These are phyloP conservation scores for Microthyrium microscopicum DNA, from an alignment of 2,329 filamentous ascomycete genomes.

Conservation along the genomic window DNA sequence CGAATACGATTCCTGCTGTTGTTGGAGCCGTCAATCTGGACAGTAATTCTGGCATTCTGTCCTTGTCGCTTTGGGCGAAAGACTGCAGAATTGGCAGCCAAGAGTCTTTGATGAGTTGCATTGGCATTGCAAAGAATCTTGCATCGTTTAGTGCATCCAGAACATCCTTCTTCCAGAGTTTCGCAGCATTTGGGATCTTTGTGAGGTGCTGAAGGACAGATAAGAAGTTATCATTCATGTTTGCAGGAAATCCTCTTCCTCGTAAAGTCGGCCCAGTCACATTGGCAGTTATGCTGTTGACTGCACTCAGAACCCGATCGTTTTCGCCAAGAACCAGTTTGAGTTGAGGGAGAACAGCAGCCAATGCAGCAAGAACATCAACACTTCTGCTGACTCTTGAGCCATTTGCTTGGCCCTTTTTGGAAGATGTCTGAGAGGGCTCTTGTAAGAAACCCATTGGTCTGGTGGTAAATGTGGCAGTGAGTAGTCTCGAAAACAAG, in stretches of 20 bases:
- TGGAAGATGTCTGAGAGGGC: constrained; percentile 18
- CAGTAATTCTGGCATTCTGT: constrained; percentile 67
- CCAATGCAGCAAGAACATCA: constrained; percentile 51
- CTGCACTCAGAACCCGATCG: constrained; percentile 65
- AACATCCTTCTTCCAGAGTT: constrained; percentile 85
- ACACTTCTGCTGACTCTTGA: too few species aligned
- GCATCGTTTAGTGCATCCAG: constrained; percentile 81
- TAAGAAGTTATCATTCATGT: constrained; percentile 55
- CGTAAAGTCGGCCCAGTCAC: constrained; percentile 69
- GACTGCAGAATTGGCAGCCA: constrained; percentile 78
- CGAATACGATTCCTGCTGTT: constrained; percentile 92
- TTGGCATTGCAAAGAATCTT: constrained; percentile 60
- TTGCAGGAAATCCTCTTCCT: constrained; percentile 74
- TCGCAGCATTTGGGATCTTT: constrained; percentile 63
- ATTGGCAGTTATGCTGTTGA: constrained; percentile 65
- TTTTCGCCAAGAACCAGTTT: constrained; percentile 69
- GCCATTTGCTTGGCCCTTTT: constrained; percentile 16
- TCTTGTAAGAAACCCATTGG: constrained; percentile 57
- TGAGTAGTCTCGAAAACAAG: constrained; percentile 69
- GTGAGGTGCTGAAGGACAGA: constrained; percentile 61
- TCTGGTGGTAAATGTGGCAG: constrained; percentile 85
- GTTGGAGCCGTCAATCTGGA: constrained; percentile 67
- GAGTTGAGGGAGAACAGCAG: constrained; percentile 61
- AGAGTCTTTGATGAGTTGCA: constrained; percentile 47
- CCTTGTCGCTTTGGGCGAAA: constrained; percentile 75